Evolutionary conservation across 176 grass and related monocot species (phyloP), one percentile per base, ranked within the genome.

Genomic region (Hordeum vulgare): DNA sequence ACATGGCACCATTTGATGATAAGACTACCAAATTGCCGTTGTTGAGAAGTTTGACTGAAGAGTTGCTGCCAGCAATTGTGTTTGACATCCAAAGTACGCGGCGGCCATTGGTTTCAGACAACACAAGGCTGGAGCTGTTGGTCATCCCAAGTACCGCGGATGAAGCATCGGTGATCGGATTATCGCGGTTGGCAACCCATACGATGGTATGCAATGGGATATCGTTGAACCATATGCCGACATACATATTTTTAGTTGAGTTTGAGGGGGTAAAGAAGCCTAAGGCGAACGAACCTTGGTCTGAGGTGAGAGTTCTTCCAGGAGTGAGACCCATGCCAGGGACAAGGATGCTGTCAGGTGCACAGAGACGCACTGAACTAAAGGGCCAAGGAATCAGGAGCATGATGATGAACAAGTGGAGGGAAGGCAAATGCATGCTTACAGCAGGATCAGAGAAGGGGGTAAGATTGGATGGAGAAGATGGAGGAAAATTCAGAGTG

Each of bases 171-270:
- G 21, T 66, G 68, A 74, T 37, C 5, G 77, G 77, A 3, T 14
- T 74, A 54, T 11, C 77, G 4, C 75, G 53, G 65, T 85, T 85
- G 6, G 76, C 84, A 21, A 86, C 77, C 83, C 75, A 85, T 27
- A 85, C 84, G 28, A 62, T 40, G 4, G 76, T 72, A 37, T n/a
- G 11, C 37, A 26, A 14, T 0, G 76, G 39, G 66, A 79, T 85
- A 28, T 35, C 31, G 9, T 79, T 72, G 84, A 62, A 85, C 84
- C 84, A 85, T 85, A 85, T 79, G 20, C 84, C 84, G 7, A 79
- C 51, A 76, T 79, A 85, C 21, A 21, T n/a, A 41, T 49, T 86
- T 61, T 20, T 24, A 9, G 75, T 85, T n/a, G 75, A 85, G 6
- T 85, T 85, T 14, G 75, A 61, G 0, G 75, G 83, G 64, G 53